A percentile compares a stretch with the other conserved stretches of the same genome.
Conservation (phyloP, 2,329 filamentous ascomycete genomes). For the Endoconidiophora polonica region DNA sequence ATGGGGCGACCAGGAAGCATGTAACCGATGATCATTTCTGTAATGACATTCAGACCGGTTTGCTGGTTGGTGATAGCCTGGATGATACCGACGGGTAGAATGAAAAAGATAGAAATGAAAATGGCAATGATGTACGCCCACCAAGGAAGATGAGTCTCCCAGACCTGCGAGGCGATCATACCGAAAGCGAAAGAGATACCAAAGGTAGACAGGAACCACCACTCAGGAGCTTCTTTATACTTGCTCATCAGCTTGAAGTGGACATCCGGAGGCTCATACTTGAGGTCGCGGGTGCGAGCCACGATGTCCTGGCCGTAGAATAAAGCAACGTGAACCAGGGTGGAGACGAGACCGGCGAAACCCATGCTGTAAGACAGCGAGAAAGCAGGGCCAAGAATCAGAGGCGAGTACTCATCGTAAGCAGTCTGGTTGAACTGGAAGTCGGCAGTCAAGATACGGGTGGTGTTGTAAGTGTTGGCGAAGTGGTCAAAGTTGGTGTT, state of each 20-base stretch:
- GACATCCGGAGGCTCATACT: constrained; percentile 30
- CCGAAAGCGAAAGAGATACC: constrained; percentile 32
- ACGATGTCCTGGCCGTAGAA: constrained; percentile 35
- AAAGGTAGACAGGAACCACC: constrained; percentile 38
- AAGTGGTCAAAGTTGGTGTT: constrained; percentile 46
- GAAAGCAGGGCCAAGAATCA: constrained; percentile 38
- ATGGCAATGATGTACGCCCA: constrained; percentile 27
- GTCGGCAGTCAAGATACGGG: constrained; percentile 38
- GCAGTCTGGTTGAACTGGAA: constrained; percentile 41
- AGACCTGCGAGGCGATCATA: constrained; percentile 22
- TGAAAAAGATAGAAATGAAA: constrained; percentile 24
- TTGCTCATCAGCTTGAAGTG: constrained; percentile 39
- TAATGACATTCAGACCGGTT: constrained; percentile 31
- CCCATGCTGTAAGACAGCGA: constrained; percentile 37
- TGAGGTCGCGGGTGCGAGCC: constrained; percentile 19
- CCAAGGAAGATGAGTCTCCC: constrained; percentile 27
- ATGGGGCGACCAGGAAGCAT: constrained; percentile 30
- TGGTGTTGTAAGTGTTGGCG: constrained; percentile 41
- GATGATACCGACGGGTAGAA: constrained; percentile 29
- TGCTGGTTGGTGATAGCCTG: constrained; percentile 33
- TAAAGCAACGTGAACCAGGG: constrained; percentile 33
- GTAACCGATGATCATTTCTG: constrained; percentile 32
- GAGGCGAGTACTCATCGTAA: constrained; percentile 43
- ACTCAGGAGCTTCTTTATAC: constrained; percentile 37
- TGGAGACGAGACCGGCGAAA: constrained; percentile 37